A percentile compares a stretch with the other conserved stretches of the same genome.
Conservation (phyloP, 306 rosid genomes). For the Echinosophora koreensis region DNA sequence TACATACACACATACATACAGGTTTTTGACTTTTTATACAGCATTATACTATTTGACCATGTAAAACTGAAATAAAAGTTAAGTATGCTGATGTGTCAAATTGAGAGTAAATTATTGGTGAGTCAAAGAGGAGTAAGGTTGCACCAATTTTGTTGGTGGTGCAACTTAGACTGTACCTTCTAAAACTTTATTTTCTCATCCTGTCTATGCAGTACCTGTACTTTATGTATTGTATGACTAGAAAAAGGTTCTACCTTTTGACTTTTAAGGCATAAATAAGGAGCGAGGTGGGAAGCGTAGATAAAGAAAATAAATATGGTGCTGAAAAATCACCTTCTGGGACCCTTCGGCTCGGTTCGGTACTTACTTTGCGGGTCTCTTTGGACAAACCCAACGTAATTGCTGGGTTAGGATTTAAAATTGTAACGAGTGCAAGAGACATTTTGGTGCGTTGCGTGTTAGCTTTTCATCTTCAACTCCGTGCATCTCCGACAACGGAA, state of each 20-base stretch:
- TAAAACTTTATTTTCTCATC: not conserved
- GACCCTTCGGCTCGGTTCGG: constrained; percentile 11
- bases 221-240: not conserved
- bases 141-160: too few species aligned
- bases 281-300: not conserved
- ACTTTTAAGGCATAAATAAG: not conserved
- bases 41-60: too few species aligned
- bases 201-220: too few species aligned
- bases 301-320: not conserved
- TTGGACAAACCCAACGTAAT: not conserved
- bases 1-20: too few species aligned
- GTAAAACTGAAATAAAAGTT: too few species aligned
- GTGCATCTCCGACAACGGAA: not conserved
- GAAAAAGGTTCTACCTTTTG: constrained; percentile 35
- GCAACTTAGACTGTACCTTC: too few species aligned
- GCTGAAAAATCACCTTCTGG: constrained; percentile 1
- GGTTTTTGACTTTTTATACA: too few species aligned
- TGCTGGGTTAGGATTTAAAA: not conserved
- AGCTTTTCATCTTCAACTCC: not conserved
- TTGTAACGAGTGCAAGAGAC: not conserved
- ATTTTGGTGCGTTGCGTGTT: not conserved
- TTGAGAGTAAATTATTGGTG: too few species aligned
- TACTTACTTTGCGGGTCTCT: constrained; percentile 16
- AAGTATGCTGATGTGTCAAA: too few species aligned
- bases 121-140: too few species aligned